A percentile compares a stretch with the other conserved stretches of the same genome.
Conservation (phyloP, 306 rosid genomes). For the Delonix regia region DNA sequence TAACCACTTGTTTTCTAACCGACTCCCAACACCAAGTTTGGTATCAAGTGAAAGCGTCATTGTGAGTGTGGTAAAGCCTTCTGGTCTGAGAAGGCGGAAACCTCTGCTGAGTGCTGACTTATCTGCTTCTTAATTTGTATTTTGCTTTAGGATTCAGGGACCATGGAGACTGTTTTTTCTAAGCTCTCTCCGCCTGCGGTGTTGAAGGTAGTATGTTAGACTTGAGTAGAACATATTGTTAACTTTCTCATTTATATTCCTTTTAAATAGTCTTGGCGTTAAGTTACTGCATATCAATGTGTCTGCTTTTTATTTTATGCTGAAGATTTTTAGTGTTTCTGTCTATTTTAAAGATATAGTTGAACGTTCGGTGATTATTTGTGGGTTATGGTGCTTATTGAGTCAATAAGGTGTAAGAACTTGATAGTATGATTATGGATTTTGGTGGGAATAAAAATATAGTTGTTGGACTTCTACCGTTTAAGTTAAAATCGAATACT, state of each 20-base stretch:
- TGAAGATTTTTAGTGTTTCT: neutral
- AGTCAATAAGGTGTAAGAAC: no score
- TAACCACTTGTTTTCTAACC: slow-evolving; percentile 35
- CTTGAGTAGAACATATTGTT: neutral
- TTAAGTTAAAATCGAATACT: no score
- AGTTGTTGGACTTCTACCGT: no score
- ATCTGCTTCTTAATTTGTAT: neutral
- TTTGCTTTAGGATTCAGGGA: slow-evolving; percentile 1
- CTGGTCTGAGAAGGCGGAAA: neutral
- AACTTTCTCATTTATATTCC: neutral
- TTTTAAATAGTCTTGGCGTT: neutral
- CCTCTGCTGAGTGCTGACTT: neutral
- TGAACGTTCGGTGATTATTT: neutral
- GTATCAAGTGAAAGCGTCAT: neutral
- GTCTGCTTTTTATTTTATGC: neutral
- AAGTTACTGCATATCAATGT: neutral
- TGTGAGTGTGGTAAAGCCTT: slow-evolving; percentile 21
- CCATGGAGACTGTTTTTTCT: slow-evolving; percentile 50
- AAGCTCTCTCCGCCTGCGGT: slow-evolving; percentile 34
- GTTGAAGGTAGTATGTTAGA: slow-evolving; percentile 45
- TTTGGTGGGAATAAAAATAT: no score
- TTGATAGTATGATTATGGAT: no score
- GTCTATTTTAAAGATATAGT: neutral
- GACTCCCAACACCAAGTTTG: neutral
- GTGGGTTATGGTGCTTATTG: neutral